Conservation (phyloP, 2,329 filamentous ascomycete genomes). For the Chrysosphaeria jannelii region DNA sequence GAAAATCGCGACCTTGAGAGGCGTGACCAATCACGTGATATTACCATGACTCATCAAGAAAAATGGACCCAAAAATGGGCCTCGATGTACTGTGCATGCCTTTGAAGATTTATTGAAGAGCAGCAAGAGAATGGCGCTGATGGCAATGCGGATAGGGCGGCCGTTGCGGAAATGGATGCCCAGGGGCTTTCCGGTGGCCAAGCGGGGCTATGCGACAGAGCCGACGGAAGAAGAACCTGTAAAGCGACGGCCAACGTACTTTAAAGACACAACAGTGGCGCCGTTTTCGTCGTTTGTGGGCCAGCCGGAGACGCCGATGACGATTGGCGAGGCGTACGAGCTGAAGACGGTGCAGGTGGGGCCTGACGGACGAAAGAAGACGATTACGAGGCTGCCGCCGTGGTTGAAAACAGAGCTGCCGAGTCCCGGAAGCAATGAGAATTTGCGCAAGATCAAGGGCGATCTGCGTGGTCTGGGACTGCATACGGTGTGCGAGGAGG, state of each 20-base stretch:
- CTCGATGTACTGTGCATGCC: no score
- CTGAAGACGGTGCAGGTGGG: constrained; percentile 33
- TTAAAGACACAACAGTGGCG: constrained; percentile 25
- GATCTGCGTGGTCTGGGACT: constrained; percentile 70
- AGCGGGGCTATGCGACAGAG: no score
- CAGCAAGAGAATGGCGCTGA: no score
- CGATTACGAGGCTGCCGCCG: constrained; percentile 47
- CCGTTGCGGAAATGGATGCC: no score
- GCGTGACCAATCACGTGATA: no score
- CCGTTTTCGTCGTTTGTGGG: constrained; percentile 27
- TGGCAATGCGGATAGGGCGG: no score
- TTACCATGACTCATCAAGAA: no score
- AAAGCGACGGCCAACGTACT: constrained; percentile 22
- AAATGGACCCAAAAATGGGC: no score
- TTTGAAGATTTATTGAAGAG: no score
- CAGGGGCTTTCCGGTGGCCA: no score
- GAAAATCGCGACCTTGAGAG: no score
- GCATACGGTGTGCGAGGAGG: constrained; percentile 94
- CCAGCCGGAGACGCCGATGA: constrained; percentile 12
- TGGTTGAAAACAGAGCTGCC: constrained; percentile 93
- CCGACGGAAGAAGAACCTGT: no score
- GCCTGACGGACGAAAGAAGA: constrained; percentile 28
- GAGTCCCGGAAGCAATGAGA: constrained; percentile 32
- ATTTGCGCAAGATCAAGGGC: constrained; percentile 85
- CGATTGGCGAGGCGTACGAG: constrained; percentile 23